Evolutionary conservation across 345 rosid genomes (phyloP), one percentile per base, ranked within the genome.

Genomic region (Sisymbrium irio): DNA sequence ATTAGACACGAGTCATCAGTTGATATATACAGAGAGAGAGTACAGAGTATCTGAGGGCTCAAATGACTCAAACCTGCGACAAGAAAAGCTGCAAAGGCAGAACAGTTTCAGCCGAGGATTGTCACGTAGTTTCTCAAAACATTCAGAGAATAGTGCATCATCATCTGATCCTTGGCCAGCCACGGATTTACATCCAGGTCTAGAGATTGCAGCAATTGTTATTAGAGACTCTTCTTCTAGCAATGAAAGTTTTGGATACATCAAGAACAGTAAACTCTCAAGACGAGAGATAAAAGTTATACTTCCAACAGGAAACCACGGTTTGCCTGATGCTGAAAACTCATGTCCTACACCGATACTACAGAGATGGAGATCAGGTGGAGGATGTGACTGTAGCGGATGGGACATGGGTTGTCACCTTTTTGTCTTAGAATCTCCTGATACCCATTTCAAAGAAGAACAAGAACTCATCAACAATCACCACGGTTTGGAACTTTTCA

Each of bases 341-440:
- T 79, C 5, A 17, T 89, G 91, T 59, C 98, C 97, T 51, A 87
- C 86, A 25, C 83, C 95, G 7, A 80, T 96, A 82, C 85, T 90
- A 11, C 85, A 89, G 35, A 82, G 99, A 76, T 96, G 98, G 98
- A 89, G 96, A 71, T 69, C 78, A 4, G 96, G 98, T 1, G 98
- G 99, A 73, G 93, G 97, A 4, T 96, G 99, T 71, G 99, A 96
- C 39, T 96, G 98, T 73, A 96, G 99, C 36, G 98, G 98, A 74
- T 96, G 99, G 99, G 99, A 96, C 83, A 92, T 92, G 97, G 94
- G 83, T 1, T 96, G 99, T 64, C 87, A 96, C 14, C 94, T 96
- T 33, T 77, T 83, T 13, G 88, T 92, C 58, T 64, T 96, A 5
- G 89, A 85, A 78, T 83, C 83, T 70, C 80, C 90, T 10, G 59